A percentile compares a stretch with the other conserved stretches of the same genome.
phyloP scores from a whole-genome alignment of 352 stramenopile species.

The Globisporangium polare region DNA sequence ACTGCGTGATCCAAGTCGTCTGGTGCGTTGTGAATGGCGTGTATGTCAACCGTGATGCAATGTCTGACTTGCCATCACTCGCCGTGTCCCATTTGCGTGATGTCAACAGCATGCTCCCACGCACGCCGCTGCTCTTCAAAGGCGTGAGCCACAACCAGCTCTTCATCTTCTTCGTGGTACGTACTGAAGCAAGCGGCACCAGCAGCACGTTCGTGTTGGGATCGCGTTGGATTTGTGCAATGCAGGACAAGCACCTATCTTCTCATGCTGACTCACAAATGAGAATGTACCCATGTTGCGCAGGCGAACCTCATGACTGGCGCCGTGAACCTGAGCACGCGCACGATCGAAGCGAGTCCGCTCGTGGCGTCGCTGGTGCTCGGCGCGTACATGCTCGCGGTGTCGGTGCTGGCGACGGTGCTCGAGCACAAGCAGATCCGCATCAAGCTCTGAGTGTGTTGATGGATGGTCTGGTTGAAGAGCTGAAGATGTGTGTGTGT shows the following conservation, averaged over 20 bases:
- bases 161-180: slow-evolving; percentile 79
- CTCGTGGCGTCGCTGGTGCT: slow-evolving; percentile 40
- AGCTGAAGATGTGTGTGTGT: background rate
- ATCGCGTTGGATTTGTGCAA: too few species aligned
- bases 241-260: background rate
- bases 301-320: slow-evolving; percentile 80
- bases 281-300: background rate
- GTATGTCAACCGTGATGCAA: background rate
- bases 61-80: background rate
- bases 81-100: background rate
- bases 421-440: slow-evolving; percentile 51
- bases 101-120: slow-evolving; percentile 52
- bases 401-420: slow-evolving; percentile 50
- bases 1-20: slow-evolving; percentile 55
- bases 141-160: slow-evolving; percentile 83
- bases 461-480: background rate
- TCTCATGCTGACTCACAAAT: background rate
- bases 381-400: slow-evolving; percentile 55
- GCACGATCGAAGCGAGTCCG: slow-evolving; percentile 63
- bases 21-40: slow-evolving; percentile 31
- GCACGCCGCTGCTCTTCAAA: slow-evolving; percentile 59
- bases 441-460: slow-evolving; percentile 66
- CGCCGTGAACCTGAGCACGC: slow-evolving; percentile 74
- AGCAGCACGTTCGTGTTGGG: too few species aligned
- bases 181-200: background rate